Conservation (phyloP, 768 basidiomycete species). For the Suillus brevipes region DNA sequence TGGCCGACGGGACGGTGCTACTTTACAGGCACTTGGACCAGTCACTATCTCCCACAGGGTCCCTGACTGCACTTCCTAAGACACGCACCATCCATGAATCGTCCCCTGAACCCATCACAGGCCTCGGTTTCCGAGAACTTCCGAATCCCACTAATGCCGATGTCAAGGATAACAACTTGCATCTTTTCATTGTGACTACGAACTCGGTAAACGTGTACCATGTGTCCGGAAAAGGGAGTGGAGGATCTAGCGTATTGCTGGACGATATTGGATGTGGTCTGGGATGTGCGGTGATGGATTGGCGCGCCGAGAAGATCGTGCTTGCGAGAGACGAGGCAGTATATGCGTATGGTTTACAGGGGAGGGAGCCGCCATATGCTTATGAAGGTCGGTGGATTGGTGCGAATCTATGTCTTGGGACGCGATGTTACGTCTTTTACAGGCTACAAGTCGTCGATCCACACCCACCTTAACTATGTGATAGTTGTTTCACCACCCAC, state of each 20-base stretch:
- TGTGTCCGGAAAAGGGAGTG: slow-evolving; percentile 69
- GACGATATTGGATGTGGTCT: slow-evolving; percentile 87
- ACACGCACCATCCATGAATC: slow-evolving; percentile 82
- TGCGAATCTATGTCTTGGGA: slow-evolving; percentile 2
- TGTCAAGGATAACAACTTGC: slow-evolving; percentile 39
- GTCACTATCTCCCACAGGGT: slow-evolving; percentile 67
- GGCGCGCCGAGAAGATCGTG: slow-evolving; percentile 69
- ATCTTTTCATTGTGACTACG: slow-evolving; percentile 87
- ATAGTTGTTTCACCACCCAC: slow-evolving; percentile 89
- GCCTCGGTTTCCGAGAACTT: slow-evolving; percentile 81
- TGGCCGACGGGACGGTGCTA: slow-evolving; percentile 93
- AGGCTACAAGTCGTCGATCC: slow-evolving; percentile 65
- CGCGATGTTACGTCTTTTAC: neutral
- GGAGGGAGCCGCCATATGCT: slow-evolving; percentile 81
- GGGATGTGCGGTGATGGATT: slow-evolving; percentile 83
- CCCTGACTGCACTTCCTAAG: slow-evolving; percentile 81
- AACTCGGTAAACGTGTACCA: slow-evolving; percentile 77
- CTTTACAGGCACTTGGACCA: slow-evolving; percentile 91
- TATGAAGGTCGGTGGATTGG: slow-evolving; percentile 70
- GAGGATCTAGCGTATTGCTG: slow-evolving; percentile 63
- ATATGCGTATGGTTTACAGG: slow-evolving; percentile 80
- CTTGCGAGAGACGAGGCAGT: slow-evolving; percentile 92
- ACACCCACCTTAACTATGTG: slow-evolving; percentile 79
- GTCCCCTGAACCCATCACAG: slow-evolving; percentile 86
- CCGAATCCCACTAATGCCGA: slow-evolving; percentile 6